phyloP scores from a whole-genome alignment of 495 filamentous ascomycete species.

The Penicillium ucsense region DNA sequence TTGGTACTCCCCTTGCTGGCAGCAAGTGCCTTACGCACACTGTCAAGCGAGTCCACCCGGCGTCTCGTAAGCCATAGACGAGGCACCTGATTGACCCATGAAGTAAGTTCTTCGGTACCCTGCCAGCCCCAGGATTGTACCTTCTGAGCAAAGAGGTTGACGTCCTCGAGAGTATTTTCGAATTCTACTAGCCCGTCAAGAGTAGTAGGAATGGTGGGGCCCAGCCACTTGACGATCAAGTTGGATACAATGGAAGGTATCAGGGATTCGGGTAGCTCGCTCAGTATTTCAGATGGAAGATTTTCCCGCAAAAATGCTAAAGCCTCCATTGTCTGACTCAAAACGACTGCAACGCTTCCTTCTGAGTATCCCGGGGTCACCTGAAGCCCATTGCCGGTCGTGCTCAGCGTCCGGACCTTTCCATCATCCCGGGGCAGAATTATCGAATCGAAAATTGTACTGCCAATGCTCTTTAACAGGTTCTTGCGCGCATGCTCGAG shows the following conservation, averaged over 20 bases:
- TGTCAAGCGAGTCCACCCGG: conserved; percentile 64
- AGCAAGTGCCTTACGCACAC: conserved; percentile 57
- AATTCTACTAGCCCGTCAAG: conserved; percentile 61
- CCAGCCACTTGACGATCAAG: conserved; percentile 64
- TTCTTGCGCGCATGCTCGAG: conserved; percentile 22
- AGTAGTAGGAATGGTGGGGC: conserved; percentile 62
- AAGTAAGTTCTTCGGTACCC: conserved; percentile 57
- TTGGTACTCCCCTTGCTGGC: conserved; percentile 51
- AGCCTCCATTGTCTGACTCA: conserved; percentile 45
- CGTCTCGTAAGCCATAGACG: conserved; percentile 80
- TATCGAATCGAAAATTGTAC: conserved; percentile 26
- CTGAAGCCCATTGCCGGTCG: conserved; percentile 22
- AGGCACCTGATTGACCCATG: conserved; percentile 74
- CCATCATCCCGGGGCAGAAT: conserved; percentile 18
- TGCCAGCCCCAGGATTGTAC: conserved; percentile 56
- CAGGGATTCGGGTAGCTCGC: conserved; percentile 53
- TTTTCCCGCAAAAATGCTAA: conserved; percentile 54
- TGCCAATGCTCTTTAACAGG: conserved; percentile 26
- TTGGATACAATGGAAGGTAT: conserved; percentile 56
- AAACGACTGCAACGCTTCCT: conserved; percentile 20
- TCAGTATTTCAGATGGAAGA: conserved; percentile 54
- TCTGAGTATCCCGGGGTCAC: conserved; percentile 20
- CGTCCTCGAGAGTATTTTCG: conserved; percentile 49
- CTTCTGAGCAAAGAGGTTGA: conserved; percentile 50
- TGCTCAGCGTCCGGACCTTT: conserved; percentile 17